These are phyloP conservation scores for Camelina laxa DNA, from an alignment of 345 rosid species.

Conservation along the genomic window DNA sequence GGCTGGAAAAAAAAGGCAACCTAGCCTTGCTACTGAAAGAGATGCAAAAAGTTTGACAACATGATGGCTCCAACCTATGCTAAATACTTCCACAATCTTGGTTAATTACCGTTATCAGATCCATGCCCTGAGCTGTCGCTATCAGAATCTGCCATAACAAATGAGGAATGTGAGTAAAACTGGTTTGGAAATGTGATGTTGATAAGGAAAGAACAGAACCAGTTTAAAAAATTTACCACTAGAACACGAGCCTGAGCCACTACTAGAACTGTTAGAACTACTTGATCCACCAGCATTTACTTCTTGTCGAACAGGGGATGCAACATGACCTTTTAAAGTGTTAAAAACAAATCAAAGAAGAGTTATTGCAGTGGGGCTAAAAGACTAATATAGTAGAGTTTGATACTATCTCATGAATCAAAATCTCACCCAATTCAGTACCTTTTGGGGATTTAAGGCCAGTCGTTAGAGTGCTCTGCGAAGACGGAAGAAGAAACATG, in stretches of 20 bases:
- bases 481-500: slow-evolving; percentile 10
- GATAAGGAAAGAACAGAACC: background rate
- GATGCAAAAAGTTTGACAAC: slow-evolving; percentile 33
- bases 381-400: slow-evolving; percentile 10
- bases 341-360: slow-evolving; percentile 1
- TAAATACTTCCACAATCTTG: slow-evolving; percentile 40
- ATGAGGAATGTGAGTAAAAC: slow-evolving; percentile 9
- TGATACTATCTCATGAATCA: slow-evolving; percentile 14
- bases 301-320: slow-evolving; percentile 33
- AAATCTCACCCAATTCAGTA: slow-evolving; percentile 38
- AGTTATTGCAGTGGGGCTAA: slow-evolving; percentile 30
- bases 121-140: slow-evolving; percentile 41
- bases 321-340: slow-evolving; percentile 22
- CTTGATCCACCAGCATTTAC: slow-evolving; percentile 42
- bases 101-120: slow-evolving; percentile 38
- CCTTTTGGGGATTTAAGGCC: slow-evolving; percentile 26
- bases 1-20: slow-evolving; percentile 7
- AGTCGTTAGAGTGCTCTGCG: slow-evolving; percentile 39
- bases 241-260: slow-evolving; percentile 47
- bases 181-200: slow-evolving; percentile 15
- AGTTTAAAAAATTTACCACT: slow-evolving; percentile 41
- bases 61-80: slow-evolving; percentile 35
- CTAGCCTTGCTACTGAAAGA: slow-evolving; percentile 32
- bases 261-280: slow-evolving; percentile 48
- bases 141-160: slow-evolving; percentile 43